Base-by-base conservation (phyloP, 139 green algal genomes). In the Coccomyxa sp. region DNA sequence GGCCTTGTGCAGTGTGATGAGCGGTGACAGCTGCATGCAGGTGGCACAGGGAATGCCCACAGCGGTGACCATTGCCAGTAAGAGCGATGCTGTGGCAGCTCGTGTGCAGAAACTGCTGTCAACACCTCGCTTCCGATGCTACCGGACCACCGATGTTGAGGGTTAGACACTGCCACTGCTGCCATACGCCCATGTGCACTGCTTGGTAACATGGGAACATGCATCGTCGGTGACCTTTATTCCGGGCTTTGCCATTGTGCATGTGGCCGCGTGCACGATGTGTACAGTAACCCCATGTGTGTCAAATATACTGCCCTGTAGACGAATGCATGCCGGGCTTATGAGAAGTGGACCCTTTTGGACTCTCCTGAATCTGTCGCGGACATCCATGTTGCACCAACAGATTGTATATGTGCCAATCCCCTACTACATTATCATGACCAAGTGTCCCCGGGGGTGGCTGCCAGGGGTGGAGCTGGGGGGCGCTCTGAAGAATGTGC, bases 401-500 rank as follows among this genome's bases (percentile, higher is more conserved):
- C 38, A 51, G 7, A 11, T 51, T 51, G 38, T 51, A 51, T 3
- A 11, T 7, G 38, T 51, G 38, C 38, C 38, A 51, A 51, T 51
- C 38, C 38, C 38, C 38, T 51, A 51, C 7, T 7, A 51, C 38
- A 51, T 51, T 51, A 51, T 51, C 38, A 7, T 51, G 38, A 51
- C 38, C 38, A 7, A 51, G 38, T 51, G 38, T 51, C 38, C 38
- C 38, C 38, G 38, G 28, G 27, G 28, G 15, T 45, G 28, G 28
- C 74, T 79, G 71, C 45, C 82, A 87, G 88, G 85, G 27, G 88
- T 92, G 31, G 91, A 94, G 83, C 79, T 94, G 80, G 91, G 90
- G 0, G 91, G 91, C 14, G 89, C 91, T 0, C 85, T 94, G 77
- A 94, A 94, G 79, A 94, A 94, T 76, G 91, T 94, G 78, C 84